These are phyloP conservation scores for Arabis hirsuta DNA, from an alignment of 345 rosid species.

Conservation along the genomic window DNA sequence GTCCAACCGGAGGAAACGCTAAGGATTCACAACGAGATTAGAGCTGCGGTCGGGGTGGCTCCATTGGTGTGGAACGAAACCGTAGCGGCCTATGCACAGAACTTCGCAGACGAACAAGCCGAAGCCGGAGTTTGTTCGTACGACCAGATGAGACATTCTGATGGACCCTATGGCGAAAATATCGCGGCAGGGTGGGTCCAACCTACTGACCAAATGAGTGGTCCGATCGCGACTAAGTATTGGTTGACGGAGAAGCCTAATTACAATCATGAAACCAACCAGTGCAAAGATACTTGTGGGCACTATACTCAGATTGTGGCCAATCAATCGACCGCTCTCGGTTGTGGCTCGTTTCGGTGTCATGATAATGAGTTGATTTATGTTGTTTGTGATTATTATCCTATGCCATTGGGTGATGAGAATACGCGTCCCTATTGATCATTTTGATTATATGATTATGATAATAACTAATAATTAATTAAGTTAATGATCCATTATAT, in stretches of 20 bases:
- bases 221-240: conserved; percentile 46
- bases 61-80: conserved; percentile 53
- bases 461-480: not conserved
- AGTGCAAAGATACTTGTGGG: conserved; percentile 51
- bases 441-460: not conserved
- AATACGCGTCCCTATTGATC: conserved; percentile 41
- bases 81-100: conserved; percentile 52
- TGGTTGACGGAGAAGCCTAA: conserved; percentile 61
- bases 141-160: conserved; percentile 43
- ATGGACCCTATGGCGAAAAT: conserved; percentile 62
- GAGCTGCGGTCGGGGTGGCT: conserved; percentile 51
- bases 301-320: conserved; percentile 83
- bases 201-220: conserved; percentile 39
- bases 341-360: conserved; percentile 71
- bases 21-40: conserved; percentile 52
- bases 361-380: conserved; percentile 51
- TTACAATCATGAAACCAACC: conserved; percentile 56
- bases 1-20: conserved; percentile 46
- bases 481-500: not conserved
- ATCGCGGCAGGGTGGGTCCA: conserved; percentile 49
- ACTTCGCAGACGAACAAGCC: conserved; percentile 39
- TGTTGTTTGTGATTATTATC: conserved; percentile 62
- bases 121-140: conserved; percentile 42
- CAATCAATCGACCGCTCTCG: conserved; percentile 53
- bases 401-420: conserved; percentile 44